Base-by-base conservation (phyloP, 108 stramenopile genomes). In the Fistulifera pelliculosa region DNA sequence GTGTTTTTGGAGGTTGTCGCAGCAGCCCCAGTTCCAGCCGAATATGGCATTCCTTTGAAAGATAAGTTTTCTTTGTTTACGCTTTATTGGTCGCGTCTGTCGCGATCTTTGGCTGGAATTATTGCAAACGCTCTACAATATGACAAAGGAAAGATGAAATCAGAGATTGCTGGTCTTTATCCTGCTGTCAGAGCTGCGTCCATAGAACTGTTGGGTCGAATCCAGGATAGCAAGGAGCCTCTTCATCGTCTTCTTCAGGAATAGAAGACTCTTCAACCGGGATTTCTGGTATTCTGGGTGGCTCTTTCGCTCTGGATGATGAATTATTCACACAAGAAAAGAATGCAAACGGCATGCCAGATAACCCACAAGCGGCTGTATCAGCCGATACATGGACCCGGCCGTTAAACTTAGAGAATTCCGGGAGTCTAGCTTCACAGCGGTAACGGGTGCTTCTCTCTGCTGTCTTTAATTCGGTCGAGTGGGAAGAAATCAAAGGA, bases 1-100 rank as follows among this genome's bases (percentile, higher is more conserved):
- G 67, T 86, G 45, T 90, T 85, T 58, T 40, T 81, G 56, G 78
- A 79, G 38, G 85, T 90, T 27, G 85, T 90, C 7, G 61, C 70
- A 1, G 68, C 61, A 1, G 62, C 73, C 14, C 52, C 52, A 0
- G 65, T 85, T 14, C 87, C 87, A 16, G 59, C 70, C 16, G 66
- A 74, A 25, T 54, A 40, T 38, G 16, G 17, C 10, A 18, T 22
- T 8, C 17, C 38, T 43, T 38, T 45, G 18, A n/a, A 28, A 49
- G 43, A 38, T n/a, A 64, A 47, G 52, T 81, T 70, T 66, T 73
- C 48, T 27, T 25, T 90, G 2, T 86, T 90, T 57, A 54, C 70
- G 7, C 43, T 82, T n/a, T 90, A 75, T 69, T 90, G 89, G 89
- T 65, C 73, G 22, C 70, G 76, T 40, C 51, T 84, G 27, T 87